phyloP scores from a whole-genome alignment of 1,139 yeast genomes.

The Casaregolazyma lundiana region DNA sequence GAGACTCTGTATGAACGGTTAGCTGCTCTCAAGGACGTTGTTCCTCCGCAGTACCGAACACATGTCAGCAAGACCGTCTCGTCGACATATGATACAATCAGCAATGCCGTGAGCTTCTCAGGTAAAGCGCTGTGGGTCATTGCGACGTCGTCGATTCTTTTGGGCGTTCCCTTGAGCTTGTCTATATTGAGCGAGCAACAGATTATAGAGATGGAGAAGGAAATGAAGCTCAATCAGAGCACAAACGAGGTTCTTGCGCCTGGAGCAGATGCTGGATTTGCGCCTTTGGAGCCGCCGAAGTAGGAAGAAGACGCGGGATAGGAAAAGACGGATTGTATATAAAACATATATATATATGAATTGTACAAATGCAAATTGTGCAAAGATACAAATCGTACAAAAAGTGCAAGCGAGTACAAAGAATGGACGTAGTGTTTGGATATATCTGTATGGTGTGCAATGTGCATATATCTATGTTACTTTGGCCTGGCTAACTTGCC shows the following conservation, averaged over 20 bases:
- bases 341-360: too few relatives aligned
- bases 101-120: conserved; percentile 48
- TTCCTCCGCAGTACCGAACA: conserved; percentile 83
- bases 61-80: conserved; percentile 31
- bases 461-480: too few relatives aligned
- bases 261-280: conserved; percentile 58
- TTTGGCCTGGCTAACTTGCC: too few relatives aligned
- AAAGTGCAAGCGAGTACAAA: too few relatives aligned
- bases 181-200: conserved; percentile 91
- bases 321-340: conserved; percentile 5
- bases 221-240: conserved; percentile 79
- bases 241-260: conserved; percentile 81
- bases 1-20: conserved; percentile 86
- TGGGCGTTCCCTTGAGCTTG: conserved; percentile 90
- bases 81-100: conserved; percentile 29
- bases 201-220: conserved; percentile 90
- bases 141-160: conserved; percentile 75
- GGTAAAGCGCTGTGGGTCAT: conserved; percentile 82
- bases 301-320: not conserved
- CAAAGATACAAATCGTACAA: too few relatives aligned
- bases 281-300: conserved; percentile 16
- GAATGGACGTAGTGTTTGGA: too few relatives aligned
- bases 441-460: too few relatives aligned
- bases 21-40: conserved; percentile 83
- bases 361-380: not conserved